Evolutionary conservation across 192 early-diverging fungal species (phyloP).

Genomic region (Mortierella hygrophila): DNA sequence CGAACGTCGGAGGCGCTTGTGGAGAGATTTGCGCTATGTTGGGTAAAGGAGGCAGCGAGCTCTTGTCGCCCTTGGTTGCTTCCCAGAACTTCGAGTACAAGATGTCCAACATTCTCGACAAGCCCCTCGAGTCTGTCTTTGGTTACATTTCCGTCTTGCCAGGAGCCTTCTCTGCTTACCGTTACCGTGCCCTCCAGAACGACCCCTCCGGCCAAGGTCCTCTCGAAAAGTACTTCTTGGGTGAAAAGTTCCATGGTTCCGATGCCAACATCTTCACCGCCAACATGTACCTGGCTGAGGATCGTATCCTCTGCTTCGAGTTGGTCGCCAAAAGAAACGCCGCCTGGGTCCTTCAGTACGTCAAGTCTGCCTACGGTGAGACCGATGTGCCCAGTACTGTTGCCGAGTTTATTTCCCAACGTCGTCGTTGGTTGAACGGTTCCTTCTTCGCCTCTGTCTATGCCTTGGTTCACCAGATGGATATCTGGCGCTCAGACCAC

Average conservation of each 20-base stretch:
- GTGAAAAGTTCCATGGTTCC: constrained; percentile 67
- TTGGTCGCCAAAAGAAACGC: constrained; percentile 78
- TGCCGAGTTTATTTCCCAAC: constrained; percentile 95
- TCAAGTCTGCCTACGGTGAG: constrained; percentile 77
- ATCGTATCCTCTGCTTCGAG: constrained; percentile 90
- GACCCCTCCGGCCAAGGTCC: constrained; percentile 71
- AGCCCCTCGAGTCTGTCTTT: constrained; percentile 84
- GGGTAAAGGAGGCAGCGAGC: constrained; percentile 57
- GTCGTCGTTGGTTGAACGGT: constrained; percentile 97
- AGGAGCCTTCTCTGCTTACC: constrained; percentile 89
- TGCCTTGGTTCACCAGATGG: constrained; percentile 81
- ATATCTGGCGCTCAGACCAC: constrained; percentile 86
- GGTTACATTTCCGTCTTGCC: constrained; percentile 92
- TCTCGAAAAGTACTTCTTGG: constrained; percentile 83
- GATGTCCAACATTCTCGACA: constrained; percentile 77
- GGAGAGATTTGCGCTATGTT: constrained; percentile 75
- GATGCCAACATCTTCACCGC: constrained; percentile 78
- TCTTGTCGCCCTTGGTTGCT: constrained; percentile 72
- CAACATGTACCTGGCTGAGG: constrained; percentile 89
- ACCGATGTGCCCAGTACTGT: constrained; percentile 85
- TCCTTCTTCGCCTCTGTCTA: constrained; percentile 95
- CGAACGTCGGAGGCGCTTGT: constrained; percentile 74
- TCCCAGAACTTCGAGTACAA: constrained; percentile 82
- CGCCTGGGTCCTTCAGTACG: constrained; percentile 83
- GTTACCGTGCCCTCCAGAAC: constrained; percentile 79